Percentiles rank a stretch among this genome's conserved stretches.
Evolutionary conservation across 2,329 filamentous ascomycete species (phyloP).

Genomic region (Exophiala phaeomuriformis): DNA sequence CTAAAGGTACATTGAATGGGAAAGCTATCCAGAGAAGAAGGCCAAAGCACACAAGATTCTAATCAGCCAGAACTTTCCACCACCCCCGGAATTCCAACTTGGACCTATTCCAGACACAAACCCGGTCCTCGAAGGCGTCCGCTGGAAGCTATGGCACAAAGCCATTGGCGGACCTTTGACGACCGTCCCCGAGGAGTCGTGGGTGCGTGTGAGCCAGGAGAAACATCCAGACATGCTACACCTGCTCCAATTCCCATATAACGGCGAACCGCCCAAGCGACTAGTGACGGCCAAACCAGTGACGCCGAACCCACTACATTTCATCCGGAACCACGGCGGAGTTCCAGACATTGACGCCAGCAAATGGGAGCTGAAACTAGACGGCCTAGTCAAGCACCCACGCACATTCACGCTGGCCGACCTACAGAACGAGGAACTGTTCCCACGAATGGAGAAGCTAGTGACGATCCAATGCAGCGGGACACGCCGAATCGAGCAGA

Average conservation of each 20-base stretch:
- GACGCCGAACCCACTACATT: conserved; percentile 57
- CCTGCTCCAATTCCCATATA: conserved; percentile 57
- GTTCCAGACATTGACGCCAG: conserved; percentile 58
- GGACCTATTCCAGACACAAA: conserved; percentile 51
- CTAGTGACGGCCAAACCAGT: conserved; percentile 50
- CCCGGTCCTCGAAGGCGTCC: conserved; percentile 49
- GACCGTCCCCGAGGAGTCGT: conserved; percentile 51
- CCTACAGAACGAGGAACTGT: conserved; percentile 52
- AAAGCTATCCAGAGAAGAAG: conserved; percentile 62
- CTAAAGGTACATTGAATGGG: conserved; percentile 59
- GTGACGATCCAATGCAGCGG: conserved; percentile 63
- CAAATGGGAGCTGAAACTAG: conserved; percentile 48
- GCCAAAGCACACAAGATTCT: conserved; percentile 51
- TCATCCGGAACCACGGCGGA: conserved; percentile 65
- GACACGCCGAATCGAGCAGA: conserved; percentile 63
- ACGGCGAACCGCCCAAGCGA: conserved; percentile 54
- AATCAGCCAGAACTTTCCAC: conserved; percentile 45
- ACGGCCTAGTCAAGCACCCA: conserved; percentile 55
- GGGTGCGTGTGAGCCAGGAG: conserved; percentile 50
- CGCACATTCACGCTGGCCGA: conserved; percentile 52
- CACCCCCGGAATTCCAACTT: conserved; percentile 50
- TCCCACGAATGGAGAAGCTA: conserved; percentile 53
- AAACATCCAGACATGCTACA: conserved; percentile 57
- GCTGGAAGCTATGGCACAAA: conserved; percentile 54
- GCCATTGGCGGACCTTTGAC: conserved; percentile 44